These are phyloP conservation scores for Pyrenula massariospora DNA, from an alignment of 495 filamentous ascomycete genomes.

Conservation along the genomic window DNA sequence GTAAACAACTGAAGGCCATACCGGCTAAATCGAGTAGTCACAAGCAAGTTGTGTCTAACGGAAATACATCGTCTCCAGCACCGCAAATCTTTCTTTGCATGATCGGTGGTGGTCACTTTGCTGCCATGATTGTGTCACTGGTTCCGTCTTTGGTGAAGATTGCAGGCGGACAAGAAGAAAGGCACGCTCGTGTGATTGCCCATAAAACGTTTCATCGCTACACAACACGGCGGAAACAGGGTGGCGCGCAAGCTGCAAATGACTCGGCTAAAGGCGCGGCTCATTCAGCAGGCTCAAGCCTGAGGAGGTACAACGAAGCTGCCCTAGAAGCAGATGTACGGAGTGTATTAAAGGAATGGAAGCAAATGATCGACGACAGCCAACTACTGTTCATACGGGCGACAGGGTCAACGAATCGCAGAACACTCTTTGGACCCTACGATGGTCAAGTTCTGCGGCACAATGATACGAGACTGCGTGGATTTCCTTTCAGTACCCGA, in stretches of 20 bases:
- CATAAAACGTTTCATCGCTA: slow-evolving; percentile 98
- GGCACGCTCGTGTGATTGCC: slow-evolving; percentile 73
- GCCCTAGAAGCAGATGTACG: slow-evolving; percentile 77
- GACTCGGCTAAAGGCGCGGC: slow-evolving; percentile 84
- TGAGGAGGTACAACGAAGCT: slow-evolving; percentile 89
- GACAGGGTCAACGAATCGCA: slow-evolving; percentile 71
- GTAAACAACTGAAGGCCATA: slow-evolving; percentile 61
- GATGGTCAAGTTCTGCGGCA: slow-evolving; percentile 72
- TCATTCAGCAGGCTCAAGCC: slow-evolving; percentile 80
- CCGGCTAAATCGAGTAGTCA: slow-evolving; percentile 30
- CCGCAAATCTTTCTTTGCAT: slow-evolving; percentile 93
- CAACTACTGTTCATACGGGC: slow-evolving; percentile 83
- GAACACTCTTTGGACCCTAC: slow-evolving; percentile 81
- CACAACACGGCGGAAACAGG: slow-evolving; percentile 90
- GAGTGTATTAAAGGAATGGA: slow-evolving; percentile 69
- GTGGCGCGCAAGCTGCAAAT: slow-evolving; percentile 85
- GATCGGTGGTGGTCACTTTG: slow-evolving; percentile 97
- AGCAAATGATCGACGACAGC: slow-evolving; percentile 65
- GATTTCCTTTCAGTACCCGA: slow-evolving; percentile 92
- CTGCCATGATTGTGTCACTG: slow-evolving; percentile 86
- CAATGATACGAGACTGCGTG: slow-evolving; percentile 74
- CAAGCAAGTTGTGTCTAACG: slow-evolving; percentile 33
- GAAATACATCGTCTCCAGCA: slow-evolving; percentile 42
- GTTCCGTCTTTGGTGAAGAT: slow-evolving; percentile 67
- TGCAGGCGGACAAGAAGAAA: slow-evolving; percentile 56